Conservation (phyloP, 2,329 filamentous ascomycete species). For the Tolypocladium capitatum region DNA sequence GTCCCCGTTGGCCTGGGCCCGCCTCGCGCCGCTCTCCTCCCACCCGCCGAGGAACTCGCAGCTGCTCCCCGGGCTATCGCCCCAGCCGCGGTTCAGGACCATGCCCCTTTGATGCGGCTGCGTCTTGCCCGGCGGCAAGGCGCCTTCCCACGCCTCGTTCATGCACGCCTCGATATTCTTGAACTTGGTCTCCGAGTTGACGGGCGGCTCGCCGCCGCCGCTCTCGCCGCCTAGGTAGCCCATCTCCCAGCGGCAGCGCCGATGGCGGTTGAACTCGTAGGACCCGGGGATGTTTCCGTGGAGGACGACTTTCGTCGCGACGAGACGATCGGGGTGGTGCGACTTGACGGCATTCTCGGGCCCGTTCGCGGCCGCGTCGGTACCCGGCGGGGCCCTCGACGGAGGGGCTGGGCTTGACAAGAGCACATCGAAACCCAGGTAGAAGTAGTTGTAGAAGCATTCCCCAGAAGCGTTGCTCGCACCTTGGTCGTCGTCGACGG, state of each 20-base stretch:
- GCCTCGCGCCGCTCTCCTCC: conserved; percentile 57
- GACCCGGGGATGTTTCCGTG: conserved; percentile 93
- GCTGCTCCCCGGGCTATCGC: conserved; percentile 80
- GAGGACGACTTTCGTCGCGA: conserved; percentile 82
- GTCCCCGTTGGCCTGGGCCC: conserved; percentile 40
- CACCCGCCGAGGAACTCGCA: conserved; percentile 75
- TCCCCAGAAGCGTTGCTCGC: conserved; percentile 48
- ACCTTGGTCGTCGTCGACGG: conserved; percentile 46
- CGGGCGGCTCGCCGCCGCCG: conserved; percentile 20
- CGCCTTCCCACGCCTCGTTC: conserved; percentile 55
- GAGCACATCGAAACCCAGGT: conserved; percentile 84
- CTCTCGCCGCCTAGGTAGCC: conserved; percentile 37
- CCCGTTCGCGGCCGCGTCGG: conserved; percentile 8
- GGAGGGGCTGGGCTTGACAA: conserved; percentile 63
- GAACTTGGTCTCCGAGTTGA: conserved; percentile 70
- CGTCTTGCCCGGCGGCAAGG: conserved; percentile 42
- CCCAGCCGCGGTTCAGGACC: conserved; percentile 84
- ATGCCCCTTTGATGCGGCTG: conserved; percentile 53
- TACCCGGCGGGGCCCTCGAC: conserved; percentile 44
- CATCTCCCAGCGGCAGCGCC: conserved; percentile 78
- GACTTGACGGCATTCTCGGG: conserved; percentile 22
- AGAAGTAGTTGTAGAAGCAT: conserved; percentile 96
- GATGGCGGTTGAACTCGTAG: conserved; percentile 91
- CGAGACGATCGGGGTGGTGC: conserved; percentile 49
- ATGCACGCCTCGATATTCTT: conserved; percentile 56